Percentiles rank a stretch among this genome's conserved stretches.
phyloP scores from a whole-genome alignment of 2,329 filamentous ascomycete genomes.

The Ascochyta pisi region DNA sequence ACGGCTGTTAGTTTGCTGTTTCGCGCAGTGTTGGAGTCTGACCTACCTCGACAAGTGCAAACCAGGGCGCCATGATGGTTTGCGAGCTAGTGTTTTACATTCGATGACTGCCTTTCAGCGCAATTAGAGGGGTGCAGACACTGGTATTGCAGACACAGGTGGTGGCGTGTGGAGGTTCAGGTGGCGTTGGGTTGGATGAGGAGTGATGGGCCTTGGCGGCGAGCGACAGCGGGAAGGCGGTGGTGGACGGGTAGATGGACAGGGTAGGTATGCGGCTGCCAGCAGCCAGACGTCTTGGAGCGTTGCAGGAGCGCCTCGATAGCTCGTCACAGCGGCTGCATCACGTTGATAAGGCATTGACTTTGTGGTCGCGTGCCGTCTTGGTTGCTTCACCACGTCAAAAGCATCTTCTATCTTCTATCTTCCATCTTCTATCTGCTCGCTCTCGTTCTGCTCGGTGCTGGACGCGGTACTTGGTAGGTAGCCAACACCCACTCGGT shows the following conservation, averaged over 20 bases:
- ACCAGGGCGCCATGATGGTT: conserved; percentile 39
- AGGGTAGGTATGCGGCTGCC: conserved; percentile 4
- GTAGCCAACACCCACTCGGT: background rate
- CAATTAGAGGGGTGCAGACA: background rate
- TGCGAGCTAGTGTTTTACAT: background rate
- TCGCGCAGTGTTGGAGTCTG: background rate
- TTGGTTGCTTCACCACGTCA: background rate
- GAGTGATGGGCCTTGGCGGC: conserved; percentile 17
- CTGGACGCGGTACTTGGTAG: too few species aligned
- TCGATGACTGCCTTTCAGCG: background rate
- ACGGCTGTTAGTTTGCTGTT: conserved; percentile 27
- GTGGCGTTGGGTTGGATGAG: conserved; percentile 5
- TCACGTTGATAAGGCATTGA: background rate
- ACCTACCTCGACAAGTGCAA: conserved; percentile 44
- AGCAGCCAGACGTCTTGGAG: background rate
- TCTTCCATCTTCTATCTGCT: too few species aligned
- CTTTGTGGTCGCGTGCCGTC: background rate
- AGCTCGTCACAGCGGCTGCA: background rate
- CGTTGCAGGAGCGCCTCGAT: background rate
- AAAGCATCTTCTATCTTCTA: background rate
- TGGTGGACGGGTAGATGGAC: background rate
- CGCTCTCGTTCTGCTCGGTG: background rate
- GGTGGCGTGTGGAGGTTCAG: background rate
- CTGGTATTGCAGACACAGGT: background rate
- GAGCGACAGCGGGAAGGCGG: conserved; percentile 7